Evolutionary conservation across 2,329 filamentous ascomycete genomes (phyloP).

Genomic region (Ophiocordyceps camponoti-rufipedis): DNA sequence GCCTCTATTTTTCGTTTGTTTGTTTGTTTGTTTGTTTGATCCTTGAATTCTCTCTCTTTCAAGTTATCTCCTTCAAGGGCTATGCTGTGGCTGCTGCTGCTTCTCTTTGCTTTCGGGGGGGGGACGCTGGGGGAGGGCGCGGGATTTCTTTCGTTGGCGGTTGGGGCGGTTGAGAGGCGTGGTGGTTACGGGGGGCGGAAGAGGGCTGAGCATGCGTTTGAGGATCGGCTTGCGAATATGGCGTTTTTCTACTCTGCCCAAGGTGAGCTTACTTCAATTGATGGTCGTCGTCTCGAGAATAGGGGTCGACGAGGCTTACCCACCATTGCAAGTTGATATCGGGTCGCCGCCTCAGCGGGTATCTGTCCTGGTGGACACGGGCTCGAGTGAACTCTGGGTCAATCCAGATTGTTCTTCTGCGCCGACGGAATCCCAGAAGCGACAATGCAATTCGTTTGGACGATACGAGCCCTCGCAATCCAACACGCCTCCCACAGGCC

Average conservation of each 20-base stretch:
- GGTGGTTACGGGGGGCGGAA: slow-evolving; percentile 1
- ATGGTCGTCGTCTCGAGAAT: too few relatives aligned
- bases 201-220: slow-evolving; percentile 10
- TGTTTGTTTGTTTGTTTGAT: too few relatives aligned
- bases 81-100: too few relatives aligned
- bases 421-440: slow-evolving; percentile 12
- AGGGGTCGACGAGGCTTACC: too few relatives aligned
- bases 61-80: too few relatives aligned
- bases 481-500: slow-evolving; percentile 16
- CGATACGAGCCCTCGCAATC: slow-evolving; percentile 25
- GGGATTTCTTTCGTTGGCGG: slow-evolving; percentile 15
- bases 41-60: too few relatives aligned
- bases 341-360: slow-evolving; percentile 23
- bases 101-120: too few relatives aligned
- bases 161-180: slow-evolving; percentile 13
- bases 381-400: slow-evolving; percentile 36
- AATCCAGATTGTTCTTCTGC: slow-evolving; percentile 28
- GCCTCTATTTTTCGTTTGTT: too few relatives aligned
- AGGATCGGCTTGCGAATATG: slow-evolving; percentile 15
- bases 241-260: slow-evolving; percentile 21
- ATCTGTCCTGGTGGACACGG: slow-evolving; percentile 30
- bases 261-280: too few relatives aligned
- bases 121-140: too few relatives aligned
- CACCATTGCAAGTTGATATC: slow-evolving; percentile 19
- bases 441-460: slow-evolving; percentile 22